These are phyloP conservation scores for Calonectria hawksworthii DNA, from an alignment of 2,329 filamentous ascomycete species.

Conservation along the genomic window DNA sequence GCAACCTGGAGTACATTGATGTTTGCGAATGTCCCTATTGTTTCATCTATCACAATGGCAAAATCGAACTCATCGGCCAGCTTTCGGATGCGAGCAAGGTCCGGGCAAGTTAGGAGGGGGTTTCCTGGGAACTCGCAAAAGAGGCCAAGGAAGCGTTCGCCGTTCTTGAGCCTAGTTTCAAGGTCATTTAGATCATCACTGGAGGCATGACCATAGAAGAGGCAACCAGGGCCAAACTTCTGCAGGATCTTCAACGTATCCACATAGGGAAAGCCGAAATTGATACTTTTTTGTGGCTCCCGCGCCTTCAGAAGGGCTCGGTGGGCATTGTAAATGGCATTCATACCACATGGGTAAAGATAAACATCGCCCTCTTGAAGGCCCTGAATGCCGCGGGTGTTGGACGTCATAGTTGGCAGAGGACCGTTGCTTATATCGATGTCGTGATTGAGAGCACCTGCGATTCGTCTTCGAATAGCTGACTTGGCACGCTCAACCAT, in stretches of 20 bases:
- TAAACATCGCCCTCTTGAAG: constrained; percentile 91
- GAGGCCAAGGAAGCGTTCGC: constrained; percentile 84
- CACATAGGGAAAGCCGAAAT: constrained; percentile 97
- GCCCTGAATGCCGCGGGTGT: constrained; percentile 69
- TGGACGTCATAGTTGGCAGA: constrained; percentile 50
- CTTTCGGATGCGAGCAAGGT: constrained; percentile 83
- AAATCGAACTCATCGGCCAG: constrained; percentile 90
- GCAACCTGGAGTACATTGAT: constrained; percentile 91
- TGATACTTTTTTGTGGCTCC: constrained; percentile 81
- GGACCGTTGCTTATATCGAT: constrained; percentile 62
- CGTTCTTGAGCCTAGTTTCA: constrained; percentile 76
- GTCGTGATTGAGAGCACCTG: constrained; percentile 83
- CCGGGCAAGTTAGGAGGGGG: constrained; percentile 86
- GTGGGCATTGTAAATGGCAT: constrained; percentile 92
- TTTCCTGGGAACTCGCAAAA: constrained; percentile 98
- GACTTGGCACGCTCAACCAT: constrained; percentile 86
- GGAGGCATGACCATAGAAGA: constrained; percentile 89
- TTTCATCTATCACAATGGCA: constrained; percentile 93
- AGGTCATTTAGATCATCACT: constrained; percentile 86
- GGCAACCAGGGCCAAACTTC: constrained; percentile 91
- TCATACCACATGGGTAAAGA: constrained; percentile 93
- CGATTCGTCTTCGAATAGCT: constrained; percentile 89
- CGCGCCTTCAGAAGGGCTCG: constrained; percentile 77
- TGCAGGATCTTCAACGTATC: constrained; percentile 95
- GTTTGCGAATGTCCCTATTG: constrained; percentile 96